Evolutionary conservation across 495 filamentous ascomycete genomes (phyloP).

Genomic region (Monascus purpureus): DNA sequence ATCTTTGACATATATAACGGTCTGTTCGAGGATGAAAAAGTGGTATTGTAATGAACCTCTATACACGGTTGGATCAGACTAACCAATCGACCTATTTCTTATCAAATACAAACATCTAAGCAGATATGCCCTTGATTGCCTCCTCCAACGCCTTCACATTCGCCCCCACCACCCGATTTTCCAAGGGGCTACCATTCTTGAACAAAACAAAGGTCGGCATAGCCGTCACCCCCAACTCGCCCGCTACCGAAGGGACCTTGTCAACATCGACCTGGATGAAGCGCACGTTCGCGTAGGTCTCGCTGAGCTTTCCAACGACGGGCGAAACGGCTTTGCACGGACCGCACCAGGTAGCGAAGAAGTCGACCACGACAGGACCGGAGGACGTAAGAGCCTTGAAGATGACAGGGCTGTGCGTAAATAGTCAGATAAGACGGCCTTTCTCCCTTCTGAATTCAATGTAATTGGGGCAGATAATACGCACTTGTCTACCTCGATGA

Average conservation of each 20-base stretch:
- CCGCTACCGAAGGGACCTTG: constrained; percentile 50
- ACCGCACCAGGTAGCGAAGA: constrained; percentile 51
- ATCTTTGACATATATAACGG: too few relatives aligned
- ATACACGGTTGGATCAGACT: too few relatives aligned
- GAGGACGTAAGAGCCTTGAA: constrained; percentile 36
- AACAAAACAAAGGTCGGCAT: constrained; percentile 81
- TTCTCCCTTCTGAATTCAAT: not conserved
- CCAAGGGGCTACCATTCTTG: constrained; percentile 38
- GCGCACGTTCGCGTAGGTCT: constrained; percentile 35
- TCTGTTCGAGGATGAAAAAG: too few relatives aligned
- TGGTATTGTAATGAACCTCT: too few relatives aligned
- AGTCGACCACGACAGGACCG: constrained; percentile 19
- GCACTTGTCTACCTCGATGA: constrained; percentile 8
- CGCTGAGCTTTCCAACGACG: constrained; percentile 51
- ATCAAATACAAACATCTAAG: too few relatives aligned
- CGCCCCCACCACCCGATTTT: constrained; percentile 3
- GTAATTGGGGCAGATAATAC: not conserved
- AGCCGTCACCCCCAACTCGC: constrained; percentile 60
- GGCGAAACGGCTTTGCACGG: constrained; percentile 58
- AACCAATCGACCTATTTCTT: too few relatives aligned
- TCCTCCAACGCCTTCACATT: constrained; percentile 8
- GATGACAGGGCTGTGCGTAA: constrained; percentile 4
- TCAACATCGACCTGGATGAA: constrained; percentile 86
- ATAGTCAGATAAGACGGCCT: not conserved
- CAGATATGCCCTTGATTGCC: not conserved